Percentiles rank a stretch among this genome's conserved stretches.
phyloP scores from a whole-genome alignment of 2,329 filamentous ascomycete genomes.

The Paraconiothyrium sp. region DNA sequence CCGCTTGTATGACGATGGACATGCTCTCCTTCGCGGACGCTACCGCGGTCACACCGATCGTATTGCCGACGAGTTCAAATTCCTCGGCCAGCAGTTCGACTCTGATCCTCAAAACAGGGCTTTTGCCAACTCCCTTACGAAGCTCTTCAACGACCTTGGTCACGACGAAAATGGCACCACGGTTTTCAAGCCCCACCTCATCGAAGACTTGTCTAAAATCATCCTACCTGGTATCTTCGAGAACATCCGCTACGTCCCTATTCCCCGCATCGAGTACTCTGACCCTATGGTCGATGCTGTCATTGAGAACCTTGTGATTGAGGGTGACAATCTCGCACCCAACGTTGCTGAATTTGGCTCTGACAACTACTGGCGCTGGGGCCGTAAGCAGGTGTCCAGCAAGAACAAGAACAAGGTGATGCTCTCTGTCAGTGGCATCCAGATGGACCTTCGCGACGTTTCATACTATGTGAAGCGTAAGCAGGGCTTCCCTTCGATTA shows the following conservation, averaged over 20 bases:
- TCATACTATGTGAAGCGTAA: slow-evolving; percentile 97
- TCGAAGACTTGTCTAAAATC: slow-evolving; percentile 88
- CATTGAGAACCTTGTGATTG: slow-evolving; percentile 92
- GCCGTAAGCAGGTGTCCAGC: slow-evolving; percentile 84
- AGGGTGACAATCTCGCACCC: slow-evolving; percentile 96
- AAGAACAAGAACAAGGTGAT: slow-evolving; percentile 86
- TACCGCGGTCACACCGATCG: slow-evolving; percentile 88
- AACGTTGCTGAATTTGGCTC: slow-evolving; percentile 88
- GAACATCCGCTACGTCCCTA: slow-evolving; percentile 86
- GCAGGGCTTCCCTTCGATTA: slow-evolving; percentile 87
- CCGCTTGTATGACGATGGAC: slow-evolving; percentile 82
- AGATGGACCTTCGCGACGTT: slow-evolving; percentile 83
- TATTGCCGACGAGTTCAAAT: slow-evolving; percentile 89
- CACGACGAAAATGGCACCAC: slow-evolving; percentile 85
- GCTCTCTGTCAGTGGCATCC: slow-evolving; percentile 86
- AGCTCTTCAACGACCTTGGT: slow-evolving; percentile 90
- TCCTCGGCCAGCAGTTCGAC: slow-evolving; percentile 88
- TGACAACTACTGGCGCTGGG: slow-evolving; percentile 96
- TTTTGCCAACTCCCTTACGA: slow-evolving; percentile 79
- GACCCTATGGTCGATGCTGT: slow-evolving; percentile 86
- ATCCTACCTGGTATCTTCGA: slow-evolving; percentile 86
- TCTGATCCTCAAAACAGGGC: slow-evolving; percentile 85
- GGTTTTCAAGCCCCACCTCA: slow-evolving; percentile 88
- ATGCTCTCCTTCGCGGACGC: slow-evolving; percentile 85
- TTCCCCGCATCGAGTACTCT: slow-evolving; percentile 92